Conservation (phyloP, 1,284 basidiomycete genomes). For the Trametes sp. region DNA sequence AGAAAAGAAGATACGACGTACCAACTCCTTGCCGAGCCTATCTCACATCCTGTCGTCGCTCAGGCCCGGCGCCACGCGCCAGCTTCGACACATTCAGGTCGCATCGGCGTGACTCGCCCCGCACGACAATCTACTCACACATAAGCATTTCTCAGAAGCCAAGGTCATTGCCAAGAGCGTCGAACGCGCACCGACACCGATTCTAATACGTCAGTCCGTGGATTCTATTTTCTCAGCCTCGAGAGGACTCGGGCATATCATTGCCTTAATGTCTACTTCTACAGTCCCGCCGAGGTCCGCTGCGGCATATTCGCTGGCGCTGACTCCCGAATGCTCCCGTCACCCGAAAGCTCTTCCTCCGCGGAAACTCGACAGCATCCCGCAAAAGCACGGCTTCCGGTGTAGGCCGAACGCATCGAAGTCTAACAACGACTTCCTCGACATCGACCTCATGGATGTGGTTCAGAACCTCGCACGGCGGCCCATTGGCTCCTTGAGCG, state of each 20-base stretch:
- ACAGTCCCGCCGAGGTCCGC: background rate
- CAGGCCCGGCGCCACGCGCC: slow-evolving; percentile 2
- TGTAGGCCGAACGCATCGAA: background rate
- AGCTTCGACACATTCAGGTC: slow-evolving; percentile 1
- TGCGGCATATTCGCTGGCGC: background rate
- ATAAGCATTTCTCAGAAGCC: background rate
- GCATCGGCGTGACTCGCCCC: background rate
- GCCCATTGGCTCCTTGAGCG: slow-evolving; percentile 5
- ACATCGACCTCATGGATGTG: background rate
- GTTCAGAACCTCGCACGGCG: slow-evolving; percentile 11
- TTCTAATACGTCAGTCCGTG: background rate
- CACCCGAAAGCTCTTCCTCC: background rate
- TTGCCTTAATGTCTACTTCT: background rate
- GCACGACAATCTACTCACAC: background rate
- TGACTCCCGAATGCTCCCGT: background rate
- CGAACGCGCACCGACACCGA: background rate
- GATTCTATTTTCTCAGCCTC: slow-evolving; percentile 12
- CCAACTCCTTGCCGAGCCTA: background rate
- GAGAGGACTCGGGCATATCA: slow-evolving; percentile 11
- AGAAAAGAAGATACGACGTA: background rate
- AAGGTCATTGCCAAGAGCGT: slow-evolving; percentile 6
- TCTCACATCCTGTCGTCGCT: slow-evolving; percentile 5
- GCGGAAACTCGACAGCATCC: background rate
- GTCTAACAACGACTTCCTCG: background rate
- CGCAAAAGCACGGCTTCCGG: background rate